These are phyloP conservation scores for Fomitopsis betulina DNA, from an alignment of 1,284 basidiomycete genomes.

Conservation along the genomic window DNA sequence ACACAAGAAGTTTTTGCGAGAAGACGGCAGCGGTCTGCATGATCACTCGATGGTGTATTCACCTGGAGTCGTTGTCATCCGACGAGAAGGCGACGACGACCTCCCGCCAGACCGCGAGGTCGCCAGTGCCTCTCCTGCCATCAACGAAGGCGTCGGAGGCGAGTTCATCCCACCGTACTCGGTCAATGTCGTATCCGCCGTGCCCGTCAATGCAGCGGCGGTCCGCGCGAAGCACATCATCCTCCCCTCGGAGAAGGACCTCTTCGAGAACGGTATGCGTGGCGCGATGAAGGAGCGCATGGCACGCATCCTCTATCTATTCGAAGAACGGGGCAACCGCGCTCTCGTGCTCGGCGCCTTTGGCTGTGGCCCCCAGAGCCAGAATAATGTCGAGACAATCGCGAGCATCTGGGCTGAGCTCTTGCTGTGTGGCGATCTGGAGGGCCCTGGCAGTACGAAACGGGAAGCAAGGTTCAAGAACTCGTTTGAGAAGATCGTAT, in stretches of 20 bases:
- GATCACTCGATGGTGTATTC: conserved; percentile 48
- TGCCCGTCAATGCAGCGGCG: conserved; percentile 40
- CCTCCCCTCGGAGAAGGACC: conserved; percentile 28
- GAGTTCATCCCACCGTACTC: conserved; percentile 37
- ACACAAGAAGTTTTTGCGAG: conserved; percentile 30
- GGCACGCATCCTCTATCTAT: conserved; percentile 39
- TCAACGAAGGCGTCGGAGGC: conserved; percentile 24
- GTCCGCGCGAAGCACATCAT: conserved; percentile 37
- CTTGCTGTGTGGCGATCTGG: conserved; percentile 34
- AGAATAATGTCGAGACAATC: conserved; percentile 43
- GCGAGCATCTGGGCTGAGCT: conserved; percentile 58
- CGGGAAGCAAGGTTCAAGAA: conserved; percentile 33
- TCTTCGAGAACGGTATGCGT: conserved; percentile 38
- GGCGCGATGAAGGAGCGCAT: conserved; percentile 35
- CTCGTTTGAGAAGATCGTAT: conserved; percentile 40
- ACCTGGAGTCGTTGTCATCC: conserved; percentile 42
- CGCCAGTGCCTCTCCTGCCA: conserved; percentile 8
- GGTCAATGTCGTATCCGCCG: conserved; percentile 41
- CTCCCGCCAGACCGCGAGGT: conserved; percentile 7
- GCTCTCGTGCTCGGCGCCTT: conserved; percentile 44
- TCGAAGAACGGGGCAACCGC: conserved; percentile 40
- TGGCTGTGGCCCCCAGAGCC: conserved; percentile 36
- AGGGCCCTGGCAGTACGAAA: conserved; percentile 14
- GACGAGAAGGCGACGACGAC: conserved; percentile 34
- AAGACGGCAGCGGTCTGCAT: conserved; percentile 36